Conservation (phyloP, 805 yeast species). For the Pichia californica region DNA sequence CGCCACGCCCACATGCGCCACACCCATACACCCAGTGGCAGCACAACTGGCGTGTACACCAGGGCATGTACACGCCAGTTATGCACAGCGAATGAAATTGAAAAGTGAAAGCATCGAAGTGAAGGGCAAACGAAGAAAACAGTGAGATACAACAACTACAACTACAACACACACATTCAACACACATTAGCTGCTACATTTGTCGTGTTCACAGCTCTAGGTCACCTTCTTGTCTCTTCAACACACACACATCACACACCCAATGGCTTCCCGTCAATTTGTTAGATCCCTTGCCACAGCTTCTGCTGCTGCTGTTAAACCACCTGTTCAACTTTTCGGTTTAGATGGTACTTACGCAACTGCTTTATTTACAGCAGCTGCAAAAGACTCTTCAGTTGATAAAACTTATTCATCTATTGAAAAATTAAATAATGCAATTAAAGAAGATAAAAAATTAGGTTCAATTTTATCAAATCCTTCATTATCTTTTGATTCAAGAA, state of each 20-base stretch:
- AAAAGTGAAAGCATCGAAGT: constrained; percentile 1
- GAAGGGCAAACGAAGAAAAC: background rate
- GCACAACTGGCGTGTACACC: constrained; percentile 2
- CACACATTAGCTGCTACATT: too few relatives aligned
- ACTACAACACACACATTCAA: too few relatives aligned
- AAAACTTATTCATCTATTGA: constrained; percentile 58
- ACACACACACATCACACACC: constrained; percentile 1
- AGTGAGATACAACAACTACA: too few relatives aligned
- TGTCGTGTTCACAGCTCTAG: too few relatives aligned
- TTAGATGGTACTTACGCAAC: constrained; percentile 96
- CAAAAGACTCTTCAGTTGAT: constrained; percentile 70
- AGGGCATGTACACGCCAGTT: constrained; percentile 13
- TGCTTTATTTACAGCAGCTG: constrained; percentile 89
- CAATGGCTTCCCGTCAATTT: constrained; percentile 60
- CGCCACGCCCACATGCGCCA: too few relatives aligned
- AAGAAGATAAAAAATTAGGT: constrained; percentile 56
- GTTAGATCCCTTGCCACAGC: constrained; percentile 71
- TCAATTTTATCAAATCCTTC: constrained; percentile 76
- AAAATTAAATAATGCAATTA: constrained; percentile 47
- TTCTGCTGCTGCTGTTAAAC: constrained; percentile 41
- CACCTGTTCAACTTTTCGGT: constrained; percentile 92
- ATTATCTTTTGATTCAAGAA: constrained; percentile 68
- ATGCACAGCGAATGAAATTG: constrained; percentile 25
- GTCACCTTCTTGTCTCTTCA: background rate
- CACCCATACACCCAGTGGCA: background rate